Evolutionary conservation across 2,329 filamentous ascomycete genomes (phyloP).

Genomic region (Raffaelea ambrosiae): DNA sequence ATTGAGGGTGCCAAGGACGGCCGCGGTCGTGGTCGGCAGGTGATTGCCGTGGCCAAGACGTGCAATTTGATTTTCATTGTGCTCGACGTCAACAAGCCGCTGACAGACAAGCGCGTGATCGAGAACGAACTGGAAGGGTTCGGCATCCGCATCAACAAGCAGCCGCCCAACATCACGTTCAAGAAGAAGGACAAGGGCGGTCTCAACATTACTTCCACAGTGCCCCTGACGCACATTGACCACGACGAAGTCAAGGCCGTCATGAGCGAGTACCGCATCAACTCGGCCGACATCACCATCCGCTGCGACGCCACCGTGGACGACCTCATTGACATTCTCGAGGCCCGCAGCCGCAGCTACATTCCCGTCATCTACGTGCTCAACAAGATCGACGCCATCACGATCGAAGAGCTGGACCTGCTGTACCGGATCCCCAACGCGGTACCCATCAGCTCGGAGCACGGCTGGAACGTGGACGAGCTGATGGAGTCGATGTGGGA

Average conservation of each 20-base stretch:
- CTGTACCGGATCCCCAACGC: conserved; percentile 96
- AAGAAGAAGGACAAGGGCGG: conserved; percentile 99
- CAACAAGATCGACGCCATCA: conserved; percentile 98
- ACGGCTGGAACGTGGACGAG: conserved; percentile 97
- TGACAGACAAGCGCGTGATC: conserved; percentile 94
- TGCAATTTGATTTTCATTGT: conserved; percentile 99
- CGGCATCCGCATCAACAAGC: conserved; percentile 95
- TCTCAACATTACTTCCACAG: conserved; percentile 90
- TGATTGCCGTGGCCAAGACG: conserved; percentile 97
- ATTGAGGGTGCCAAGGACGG: conserved; percentile 98
- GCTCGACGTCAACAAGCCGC: conserved; percentile 93
- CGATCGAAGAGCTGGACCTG: conserved; percentile 93
- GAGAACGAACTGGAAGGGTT: conserved; percentile 94
- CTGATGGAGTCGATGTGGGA: conserved; percentile 97
- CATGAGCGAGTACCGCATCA: conserved; percentile 94
- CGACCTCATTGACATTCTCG: conserved; percentile 90
- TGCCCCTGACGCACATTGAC: conserved; percentile 85
- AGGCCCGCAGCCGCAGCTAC: conserved; percentile 90
- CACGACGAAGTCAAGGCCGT: conserved; percentile 96
- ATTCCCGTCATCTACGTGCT: conserved; percentile 98
- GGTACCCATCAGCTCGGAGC: conserved; percentile 93
- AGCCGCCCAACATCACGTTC: conserved; percentile 96
- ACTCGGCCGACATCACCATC: conserved; percentile 94
- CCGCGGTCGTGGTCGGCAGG: conserved; percentile 92
- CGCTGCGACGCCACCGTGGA: conserved; percentile 96